Conservation (phyloP, 2,329 filamentous ascomycete species). For the Colletotrichum sp. region DNA sequence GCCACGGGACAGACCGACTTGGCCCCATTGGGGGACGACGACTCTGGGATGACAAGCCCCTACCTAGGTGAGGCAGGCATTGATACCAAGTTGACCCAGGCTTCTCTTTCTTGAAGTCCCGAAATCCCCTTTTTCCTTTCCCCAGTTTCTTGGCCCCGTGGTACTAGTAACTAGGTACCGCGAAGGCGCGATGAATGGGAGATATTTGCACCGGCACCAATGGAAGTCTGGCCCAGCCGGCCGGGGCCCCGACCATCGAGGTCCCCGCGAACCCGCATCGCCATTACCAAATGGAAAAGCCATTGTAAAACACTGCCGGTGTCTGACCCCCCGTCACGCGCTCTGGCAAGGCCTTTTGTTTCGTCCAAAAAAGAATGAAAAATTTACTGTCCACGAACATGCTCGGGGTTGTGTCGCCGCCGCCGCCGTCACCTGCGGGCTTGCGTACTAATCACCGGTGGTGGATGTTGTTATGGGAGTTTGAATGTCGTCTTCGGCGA, state of each 20-base stretch:
- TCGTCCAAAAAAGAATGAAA: constrained; percentile 1
- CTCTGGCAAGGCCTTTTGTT: constrained; percentile 11
- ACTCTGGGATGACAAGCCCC: neutral
- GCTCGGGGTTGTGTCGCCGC: neutral
- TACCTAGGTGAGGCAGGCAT: neutral
- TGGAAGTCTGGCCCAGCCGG: neutral
- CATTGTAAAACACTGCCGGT: constrained; percentile 19
- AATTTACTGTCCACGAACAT: neutral
- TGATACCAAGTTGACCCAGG: neutral
- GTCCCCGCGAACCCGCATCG: constrained; percentile 15
- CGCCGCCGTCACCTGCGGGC: neutral
- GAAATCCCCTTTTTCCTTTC: neutral
- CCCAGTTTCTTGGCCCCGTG: neutral
- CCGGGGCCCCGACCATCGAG: constrained; percentile 5
- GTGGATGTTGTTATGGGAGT: neutral
- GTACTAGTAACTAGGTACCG: neutral
- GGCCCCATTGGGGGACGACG: constrained; percentile 2
- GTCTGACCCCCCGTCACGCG: constrained; percentile 14
- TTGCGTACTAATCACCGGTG: constrained; percentile 5
- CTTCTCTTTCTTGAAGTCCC: neutral
- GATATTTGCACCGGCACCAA: neutral
- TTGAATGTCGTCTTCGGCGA: neutral
- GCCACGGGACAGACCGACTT: constrained; percentile 23
- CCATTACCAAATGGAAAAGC: constrained; percentile 22
- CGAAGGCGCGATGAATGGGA: neutral